Base-by-base conservation (phyloP, 176 grass and related monocot genomes). In the Triticum timopheevii region DNA sequence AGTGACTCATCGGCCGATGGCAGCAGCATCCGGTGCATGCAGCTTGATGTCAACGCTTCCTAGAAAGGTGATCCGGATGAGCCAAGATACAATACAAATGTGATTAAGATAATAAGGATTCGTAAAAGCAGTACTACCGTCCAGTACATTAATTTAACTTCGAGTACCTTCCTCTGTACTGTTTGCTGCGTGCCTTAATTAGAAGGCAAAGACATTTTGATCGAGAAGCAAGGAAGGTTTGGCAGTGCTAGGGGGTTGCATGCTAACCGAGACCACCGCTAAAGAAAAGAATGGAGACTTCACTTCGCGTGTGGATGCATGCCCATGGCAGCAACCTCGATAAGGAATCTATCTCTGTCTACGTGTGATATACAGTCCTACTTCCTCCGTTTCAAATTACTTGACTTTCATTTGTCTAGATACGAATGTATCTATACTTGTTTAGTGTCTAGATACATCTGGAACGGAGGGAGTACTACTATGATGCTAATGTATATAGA, bases 21-120 rank as follows among this genome's bases (percentile, higher is more conserved):
- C 39, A 73, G 39, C 22, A 25, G 22, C 3, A 13, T 19, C 34
- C 8, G 36, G 36, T 40, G 69, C 69, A 70, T 34, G 68, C 68
- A 70, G 34, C 9, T 73, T 27, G 40, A 89, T 83, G 87, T 89
- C 87, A 92, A 89, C 90, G 83, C 90, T 91, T 85, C 86, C n/a
- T 61, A 39, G 90, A 81, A 82, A 89, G 73, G 27, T 49, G 49
- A 6, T 73, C 11, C 44, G 70, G 22, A 82, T 31, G 36, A 79
- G 22, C 69, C 19, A 49, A 52, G 61, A 66, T 85, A 42, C 67
- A 65, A 59, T 38, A 25, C 68, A 72, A 12, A 67, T 23, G 73
- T 77, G 63, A 36, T 76, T 81, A 88, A 84, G 22, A 84, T 84
- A 87, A 66, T 75, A 27, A 2, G 1, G 45, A 27, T 11, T 79